A percentile compares a stretch with the other conserved stretches of the same genome.
phyloP scores from a whole-genome alignment of 2,329 filamentous ascomycete species.

The Trichoderma aggressivum region DNA sequence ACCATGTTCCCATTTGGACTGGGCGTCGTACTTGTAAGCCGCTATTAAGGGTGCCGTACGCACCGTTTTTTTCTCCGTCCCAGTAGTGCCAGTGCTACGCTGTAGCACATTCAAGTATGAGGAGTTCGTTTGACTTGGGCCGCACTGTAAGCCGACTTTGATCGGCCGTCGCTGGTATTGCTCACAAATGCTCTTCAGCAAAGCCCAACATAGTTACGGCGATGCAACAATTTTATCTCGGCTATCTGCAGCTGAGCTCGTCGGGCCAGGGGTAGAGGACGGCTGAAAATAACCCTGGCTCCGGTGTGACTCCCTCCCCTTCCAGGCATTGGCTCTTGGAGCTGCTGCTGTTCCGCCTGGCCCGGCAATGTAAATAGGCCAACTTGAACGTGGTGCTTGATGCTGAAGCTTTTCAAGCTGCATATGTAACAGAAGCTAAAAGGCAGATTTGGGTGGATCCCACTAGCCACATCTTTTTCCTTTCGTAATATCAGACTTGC shows the following conservation, averaged over 20 bases:
- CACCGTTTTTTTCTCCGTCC: background rate
- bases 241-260: conserved; percentile 16
- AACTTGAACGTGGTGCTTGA: background rate
- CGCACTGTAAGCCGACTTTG: background rate
- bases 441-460: background rate
- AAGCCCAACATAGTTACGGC: conserved; percentile 1
- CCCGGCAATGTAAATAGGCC: background rate
- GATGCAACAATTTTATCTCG: conserved; percentile 18
- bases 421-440: conserved; percentile 7
- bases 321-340: background rate
- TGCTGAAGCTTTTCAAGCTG: conserved; percentile 7
- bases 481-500: background rate
- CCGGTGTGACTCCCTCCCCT: background rate
- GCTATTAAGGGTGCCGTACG: background rate
- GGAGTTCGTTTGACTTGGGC: background rate
- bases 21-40: background rate
- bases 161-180: background rate
- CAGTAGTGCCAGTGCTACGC: background rate
- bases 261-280: conserved; percentile 7
- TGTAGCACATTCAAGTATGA: background rate
- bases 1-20: background rate
- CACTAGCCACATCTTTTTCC: background rate
- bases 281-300: conserved; percentile 2
- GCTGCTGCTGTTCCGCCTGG: background rate
- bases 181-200: background rate